Evolutionary conservation across 768 basidiomycete genomes (phyloP).

Genomic region (Hirschioporus abietinus): DNA sequence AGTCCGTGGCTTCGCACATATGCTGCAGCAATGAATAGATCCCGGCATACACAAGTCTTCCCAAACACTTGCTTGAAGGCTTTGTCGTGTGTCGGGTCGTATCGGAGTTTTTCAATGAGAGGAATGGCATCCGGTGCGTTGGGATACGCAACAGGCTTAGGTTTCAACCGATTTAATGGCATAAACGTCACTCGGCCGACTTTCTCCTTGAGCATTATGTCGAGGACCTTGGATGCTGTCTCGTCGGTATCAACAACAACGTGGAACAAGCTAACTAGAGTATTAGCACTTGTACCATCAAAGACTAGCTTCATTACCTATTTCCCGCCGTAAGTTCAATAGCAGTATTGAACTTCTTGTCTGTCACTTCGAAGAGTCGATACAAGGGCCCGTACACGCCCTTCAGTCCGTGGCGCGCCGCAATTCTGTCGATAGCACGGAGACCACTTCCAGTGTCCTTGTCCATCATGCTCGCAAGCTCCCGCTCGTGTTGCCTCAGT

Average conservation of each 20-base stretch:
- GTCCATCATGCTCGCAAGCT: slow-evolving; percentile 90
- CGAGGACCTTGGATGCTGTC: slow-evolving; percentile 86
- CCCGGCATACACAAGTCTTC: slow-evolving; percentile 92
- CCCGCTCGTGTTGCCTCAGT: slow-evolving; percentile 73
- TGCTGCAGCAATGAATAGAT: slow-evolving; percentile 86
- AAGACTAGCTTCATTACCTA: slow-evolving; percentile 46
- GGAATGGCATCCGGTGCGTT: slow-evolving; percentile 76
- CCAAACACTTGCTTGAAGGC: slow-evolving; percentile 98
- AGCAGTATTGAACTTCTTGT: slow-evolving; percentile 84
- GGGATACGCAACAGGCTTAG: slow-evolving; percentile 58
- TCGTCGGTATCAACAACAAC: slow-evolving; percentile 97
- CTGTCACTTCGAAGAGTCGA: slow-evolving; percentile 85
- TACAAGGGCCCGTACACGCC: slow-evolving; percentile 96
- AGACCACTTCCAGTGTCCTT: slow-evolving; percentile 94
- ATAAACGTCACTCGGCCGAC: slow-evolving; percentile 96
- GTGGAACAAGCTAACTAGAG: slow-evolving; percentile 73
- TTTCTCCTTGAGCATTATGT: slow-evolving; percentile 90
- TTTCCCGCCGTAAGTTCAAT: slow-evolving; percentile 95
- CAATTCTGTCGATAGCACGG: slow-evolving; percentile 79
- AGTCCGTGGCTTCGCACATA: slow-evolving; percentile 93
- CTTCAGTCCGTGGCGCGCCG: slow-evolving; percentile 62
- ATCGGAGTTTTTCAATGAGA: slow-evolving; percentile 77
- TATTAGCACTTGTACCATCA: slow-evolving; percentile 11
- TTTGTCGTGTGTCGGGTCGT: slow-evolving; percentile 60
- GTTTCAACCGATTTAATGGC: slow-evolving; percentile 92